Percentiles rank a stretch among this genome's conserved stretches.
These are phyloP conservation scores for Pseudogymnoascus destructans DNA, from an alignment of 2,329 filamentous ascomycete genomes.

Conservation along the genomic window DNA sequence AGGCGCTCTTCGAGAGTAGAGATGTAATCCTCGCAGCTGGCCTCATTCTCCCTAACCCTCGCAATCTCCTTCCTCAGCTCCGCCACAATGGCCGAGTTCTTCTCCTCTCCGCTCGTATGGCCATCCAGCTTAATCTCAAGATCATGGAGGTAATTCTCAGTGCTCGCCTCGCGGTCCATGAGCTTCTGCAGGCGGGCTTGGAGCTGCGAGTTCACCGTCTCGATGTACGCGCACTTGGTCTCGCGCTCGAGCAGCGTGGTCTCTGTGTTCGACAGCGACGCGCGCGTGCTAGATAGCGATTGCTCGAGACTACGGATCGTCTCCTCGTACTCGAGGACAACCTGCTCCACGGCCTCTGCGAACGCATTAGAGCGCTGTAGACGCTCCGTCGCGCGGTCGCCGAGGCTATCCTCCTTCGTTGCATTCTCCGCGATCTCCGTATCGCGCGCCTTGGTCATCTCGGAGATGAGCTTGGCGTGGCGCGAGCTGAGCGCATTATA, in stretches of 20 bases:
- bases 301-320: constrained; percentile 90
- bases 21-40: constrained; percentile 88
- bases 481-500: constrained; percentile 83
- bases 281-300: constrained; percentile 76
- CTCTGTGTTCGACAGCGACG: constrained; percentile 72
- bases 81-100: constrained; percentile 70
- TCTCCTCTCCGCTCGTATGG: constrained; percentile 83
- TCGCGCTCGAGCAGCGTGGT: constrained; percentile 83
- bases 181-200: constrained; percentile 85
- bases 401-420: constrained; percentile 46
- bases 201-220: constrained; percentile 83
- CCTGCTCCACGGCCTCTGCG: constrained; percentile 87
- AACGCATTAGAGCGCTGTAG: constrained; percentile 93
- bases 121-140: constrained; percentile 83
- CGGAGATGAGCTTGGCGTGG: constrained; percentile 88
- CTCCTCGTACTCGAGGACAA: constrained; percentile 96
- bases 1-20: constrained; percentile 90
- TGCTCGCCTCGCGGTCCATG: constrained; percentile 79
- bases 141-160: constrained; percentile 85
- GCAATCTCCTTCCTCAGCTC: constrained; percentile 87
- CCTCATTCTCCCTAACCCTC: constrained; percentile 78
- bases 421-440: constrained; percentile 48
- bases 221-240: constrained; percentile 81
- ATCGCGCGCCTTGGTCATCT: constrained; percentile 78
- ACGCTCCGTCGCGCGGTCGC: constrained; percentile 71